A percentile compares a stretch with the other conserved stretches of the same genome.
Conservation (phyloP, 371 early-diverging fungal species). For the Catenaria anguillulae region DNA sequence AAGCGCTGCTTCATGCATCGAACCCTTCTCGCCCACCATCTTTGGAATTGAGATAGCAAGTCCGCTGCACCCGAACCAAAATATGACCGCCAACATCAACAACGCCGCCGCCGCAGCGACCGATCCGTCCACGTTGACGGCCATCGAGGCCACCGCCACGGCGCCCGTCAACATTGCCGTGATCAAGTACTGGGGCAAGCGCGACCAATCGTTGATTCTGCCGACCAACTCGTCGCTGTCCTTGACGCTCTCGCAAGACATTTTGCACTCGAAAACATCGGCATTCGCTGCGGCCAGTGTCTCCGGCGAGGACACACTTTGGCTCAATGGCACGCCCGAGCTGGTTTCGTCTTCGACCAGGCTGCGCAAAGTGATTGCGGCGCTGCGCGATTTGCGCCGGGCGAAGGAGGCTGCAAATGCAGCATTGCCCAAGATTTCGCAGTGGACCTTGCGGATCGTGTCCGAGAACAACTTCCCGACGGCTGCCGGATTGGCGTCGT, state of each 20-base stretch:
- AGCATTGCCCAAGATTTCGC: constrained; percentile 16
- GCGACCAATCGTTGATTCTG: constrained; percentile 71
- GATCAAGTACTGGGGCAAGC: constrained; percentile 99
- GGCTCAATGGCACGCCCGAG: constrained; percentile 88
- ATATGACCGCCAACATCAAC: too few species aligned
- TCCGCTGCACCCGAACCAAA: too few species aligned
- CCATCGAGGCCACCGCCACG: constrained; percentile 56
- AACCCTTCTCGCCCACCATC: too few species aligned
- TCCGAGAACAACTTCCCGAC: constrained; percentile 98
- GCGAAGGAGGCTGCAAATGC: constrained; percentile 27
- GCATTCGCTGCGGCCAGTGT: too few species aligned
- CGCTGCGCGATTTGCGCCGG: constrained; percentile 57
- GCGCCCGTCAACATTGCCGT: constrained; percentile 99
- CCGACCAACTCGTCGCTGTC: constrained; percentile 96
- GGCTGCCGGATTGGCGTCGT: constrained; percentile 98
- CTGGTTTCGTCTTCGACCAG: constrained; percentile 64
- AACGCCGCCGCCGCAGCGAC: too few species aligned
- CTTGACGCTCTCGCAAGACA: constrained; percentile 88
- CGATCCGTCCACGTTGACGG: neutral
- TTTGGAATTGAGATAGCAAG: too few species aligned
- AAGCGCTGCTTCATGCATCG: too few species aligned
- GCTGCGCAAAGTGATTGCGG: constrained; percentile 65
- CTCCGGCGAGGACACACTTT: constrained; percentile 28
- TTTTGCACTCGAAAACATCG: constrained; percentile 85
- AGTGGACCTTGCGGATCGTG: constrained; percentile 50